Percentiles rank a stretch among this genome's conserved stretches.
Evolutionary conservation across 768 basidiomycete genomes (phyloP).

Genomic region (Termitomyces sp.): DNA sequence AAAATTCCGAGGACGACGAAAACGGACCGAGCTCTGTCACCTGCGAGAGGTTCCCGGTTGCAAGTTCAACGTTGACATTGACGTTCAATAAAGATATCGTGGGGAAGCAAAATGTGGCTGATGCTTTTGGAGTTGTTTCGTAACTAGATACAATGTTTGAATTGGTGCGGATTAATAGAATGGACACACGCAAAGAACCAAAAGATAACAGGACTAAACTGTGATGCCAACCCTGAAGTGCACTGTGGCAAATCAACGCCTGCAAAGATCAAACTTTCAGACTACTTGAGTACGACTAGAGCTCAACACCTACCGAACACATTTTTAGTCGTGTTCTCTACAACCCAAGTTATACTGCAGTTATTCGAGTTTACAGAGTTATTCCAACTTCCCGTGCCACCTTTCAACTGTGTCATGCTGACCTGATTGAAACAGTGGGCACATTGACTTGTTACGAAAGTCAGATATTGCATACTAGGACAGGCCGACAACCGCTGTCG

Average conservation of each 20-base stretch:
- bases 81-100: constrained; percentile 39
- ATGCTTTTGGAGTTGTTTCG: constrained; percentile 29
- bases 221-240: constrained; percentile 16
- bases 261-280: constrained; percentile 1
- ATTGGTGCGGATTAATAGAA: background rate
- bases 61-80: constrained; percentile 36
- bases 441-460: background rate
- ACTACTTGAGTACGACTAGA: background rate
- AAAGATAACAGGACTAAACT: constrained; percentile 46
- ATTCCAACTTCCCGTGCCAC: constrained; percentile 29
- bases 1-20: constrained; percentile 28
- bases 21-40: constrained; percentile 36
- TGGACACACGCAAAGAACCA: constrained; percentile 47
- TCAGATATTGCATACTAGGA: constrained; percentile 21
- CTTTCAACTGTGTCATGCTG: constrained; percentile 26
- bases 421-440: constrained; percentile 20
- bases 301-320: constrained; percentile 32
- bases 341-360: constrained; percentile 35
- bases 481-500: constrained; percentile 35
- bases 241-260: constrained; percentile 27
- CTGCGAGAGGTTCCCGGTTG: constrained; percentile 34
- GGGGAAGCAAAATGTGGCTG: constrained; percentile 45
- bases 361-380: constrained; percentile 34
- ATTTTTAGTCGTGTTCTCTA: constrained; percentile 29
- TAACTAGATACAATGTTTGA: constrained; percentile 17